Conservation (phyloP, 768 basidiomycete species). For the Roridomyces roridus region DNA sequence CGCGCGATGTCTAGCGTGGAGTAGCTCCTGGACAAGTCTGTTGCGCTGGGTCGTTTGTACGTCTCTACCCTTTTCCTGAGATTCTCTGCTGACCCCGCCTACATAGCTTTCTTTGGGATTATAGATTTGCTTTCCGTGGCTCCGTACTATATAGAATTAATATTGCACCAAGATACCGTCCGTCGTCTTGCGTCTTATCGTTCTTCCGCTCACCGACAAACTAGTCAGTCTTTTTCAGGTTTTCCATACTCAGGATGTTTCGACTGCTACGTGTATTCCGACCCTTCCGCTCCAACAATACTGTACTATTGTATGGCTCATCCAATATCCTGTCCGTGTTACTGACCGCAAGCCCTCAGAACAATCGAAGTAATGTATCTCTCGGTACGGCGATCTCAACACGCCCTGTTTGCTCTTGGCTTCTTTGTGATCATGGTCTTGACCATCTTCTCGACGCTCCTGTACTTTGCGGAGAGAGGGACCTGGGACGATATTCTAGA, state of each 20-base stretch:
- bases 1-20: constrained; percentile 78
- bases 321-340: not conserved
- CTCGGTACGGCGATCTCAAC: constrained; percentile 82
- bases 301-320: constrained; percentile 73
- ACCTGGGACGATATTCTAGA: constrained; percentile 85
- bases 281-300: constrained; percentile 86
- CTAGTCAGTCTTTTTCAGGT: constrained; percentile 86
- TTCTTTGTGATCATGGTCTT: constrained; percentile 92
- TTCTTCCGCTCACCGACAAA: constrained; percentile 1
- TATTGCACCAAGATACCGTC: constrained; percentile 86
- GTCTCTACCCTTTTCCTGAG: constrained; percentile 27
- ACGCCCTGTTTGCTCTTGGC: constrained; percentile 83
- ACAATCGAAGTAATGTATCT: constrained; percentile 95
- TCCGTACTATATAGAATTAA: constrained; percentile 89
- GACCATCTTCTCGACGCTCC: constrained; percentile 84
- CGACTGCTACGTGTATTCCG: constrained; percentile 88
- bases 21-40: constrained; percentile 63
- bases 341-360: constrained; percentile 40
- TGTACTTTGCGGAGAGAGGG: constrained; percentile 92
- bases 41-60: constrained; percentile 74
- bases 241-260: constrained; percentile 91
- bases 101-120: constrained; percentile 79
- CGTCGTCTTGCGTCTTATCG: constrained; percentile 29
- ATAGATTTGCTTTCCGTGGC: constrained; percentile 86
- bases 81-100: constrained; percentile 14